Conservation (phyloP, 2,329 filamentous ascomycete species). For the Talaromyces sp. region DNA sequence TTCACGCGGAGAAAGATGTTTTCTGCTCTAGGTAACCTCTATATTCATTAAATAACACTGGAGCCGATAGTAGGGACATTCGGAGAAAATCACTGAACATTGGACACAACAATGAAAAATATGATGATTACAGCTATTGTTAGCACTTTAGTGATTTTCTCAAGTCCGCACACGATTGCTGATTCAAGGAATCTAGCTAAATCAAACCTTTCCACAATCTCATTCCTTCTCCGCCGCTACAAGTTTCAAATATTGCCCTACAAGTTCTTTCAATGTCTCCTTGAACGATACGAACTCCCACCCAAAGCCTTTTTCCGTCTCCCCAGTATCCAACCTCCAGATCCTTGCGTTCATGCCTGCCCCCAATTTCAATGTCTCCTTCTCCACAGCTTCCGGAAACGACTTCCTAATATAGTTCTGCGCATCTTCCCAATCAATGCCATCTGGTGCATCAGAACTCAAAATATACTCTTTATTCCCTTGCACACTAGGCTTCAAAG, state of each 20-base stretch:
- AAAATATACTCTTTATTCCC: conserved; percentile 10
- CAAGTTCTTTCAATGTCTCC: conserved; percentile 9
- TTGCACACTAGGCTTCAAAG: neutral
- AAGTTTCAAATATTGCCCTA: conserved; percentile 2
- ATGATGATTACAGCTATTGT: neutral
- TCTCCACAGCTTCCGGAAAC: neutral
- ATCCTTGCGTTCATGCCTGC: neutral
- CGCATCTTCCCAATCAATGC: conserved; percentile 7
- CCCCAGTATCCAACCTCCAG: conserved; percentile 1
- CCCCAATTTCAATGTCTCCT: neutral
- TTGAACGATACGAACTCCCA: conserved; percentile 3
- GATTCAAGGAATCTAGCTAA: neutral
- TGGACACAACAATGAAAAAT: neutral
- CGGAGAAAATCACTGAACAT: neutral
- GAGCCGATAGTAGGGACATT: no score
- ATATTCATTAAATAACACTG: no score
- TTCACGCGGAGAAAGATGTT: no score
- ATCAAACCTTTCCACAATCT: neutral
- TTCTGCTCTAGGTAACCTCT: no score
- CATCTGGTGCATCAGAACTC: conserved; percentile 4
- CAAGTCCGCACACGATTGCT: neutral
- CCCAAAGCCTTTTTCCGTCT: conserved; percentile 5
- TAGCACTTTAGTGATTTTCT: neutral
- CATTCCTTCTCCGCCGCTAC: neutral
- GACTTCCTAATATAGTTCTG: neutral